Evolutionary conservation across 139 green algal genomes (phyloP), one percentile per base, ranked within the genome.

Genomic region (Chlorella sp.): DNA sequence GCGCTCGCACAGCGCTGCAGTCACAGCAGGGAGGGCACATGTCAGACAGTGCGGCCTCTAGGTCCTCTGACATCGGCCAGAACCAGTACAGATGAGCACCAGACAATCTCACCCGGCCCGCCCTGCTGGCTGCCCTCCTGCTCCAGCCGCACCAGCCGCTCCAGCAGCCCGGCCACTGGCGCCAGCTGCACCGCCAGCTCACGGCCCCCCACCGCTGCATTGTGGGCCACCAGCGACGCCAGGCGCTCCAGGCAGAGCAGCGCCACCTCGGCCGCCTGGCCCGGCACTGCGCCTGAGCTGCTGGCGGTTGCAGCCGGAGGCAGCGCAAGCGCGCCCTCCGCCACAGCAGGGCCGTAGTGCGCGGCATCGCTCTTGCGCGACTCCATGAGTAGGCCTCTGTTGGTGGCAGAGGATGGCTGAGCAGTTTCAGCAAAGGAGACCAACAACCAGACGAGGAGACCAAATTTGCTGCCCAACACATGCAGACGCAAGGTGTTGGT

Each of bases 201-300:
- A n/a, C n/a, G n/a, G n/a, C n/a, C n/a, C n/a, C n/a, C n/a, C n/a
- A n/a, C n/a, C n/a, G n/a, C n/a, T n/a, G n/a, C n/a, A n/a, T n/a
- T n/a, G n/a, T n/a, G n/a, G n/a, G n/a, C n/a, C n/a, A n/a, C n/a
- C 40, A 85, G 73, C 23, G 40, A 53, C 19, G 71, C 43, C 7
- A 85, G 74, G 53, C 74, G 55, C 67, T 85, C 79, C 66, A 85
- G 51, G 56, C 36, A 80, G 25, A 81, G 72, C 65, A 85, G 33
- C 9, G 71, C 74, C 59, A 85, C 74, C 55, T 85, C 73, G 0
- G 53, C 65, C n/a, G 68, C 42, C 66, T 85, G 73, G 25, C 66
- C 67, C 7, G 74, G 58, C 43, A n/a, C 67, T 23, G 17, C n/a
- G 45, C 67, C 36, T 31, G 19, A 66, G 40, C 38, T 27, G 38